Evolutionary conservation across 1,284 basidiomycete species (phyloP).

Genomic region (Pseudozyma sp.): DNA sequence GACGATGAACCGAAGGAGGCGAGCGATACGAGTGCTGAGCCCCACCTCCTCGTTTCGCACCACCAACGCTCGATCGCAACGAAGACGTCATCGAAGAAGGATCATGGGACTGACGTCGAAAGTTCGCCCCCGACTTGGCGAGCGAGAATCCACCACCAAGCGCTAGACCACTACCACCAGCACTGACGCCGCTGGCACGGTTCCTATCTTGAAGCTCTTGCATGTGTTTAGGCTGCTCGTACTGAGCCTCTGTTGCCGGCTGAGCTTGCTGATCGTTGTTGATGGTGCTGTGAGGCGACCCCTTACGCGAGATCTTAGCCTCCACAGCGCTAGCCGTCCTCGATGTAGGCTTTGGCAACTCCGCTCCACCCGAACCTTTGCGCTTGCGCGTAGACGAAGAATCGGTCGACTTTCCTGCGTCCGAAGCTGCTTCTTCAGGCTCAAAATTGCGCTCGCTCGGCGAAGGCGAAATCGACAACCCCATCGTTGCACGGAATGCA

Average conservation of each 20-base stretch:
- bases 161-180: conserved; percentile 30
- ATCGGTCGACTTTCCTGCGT: conserved; percentile 16
- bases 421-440: conserved; percentile 14
- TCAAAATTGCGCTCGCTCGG: conserved; percentile 23
- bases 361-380: conserved; percentile 22
- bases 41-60: background rate
- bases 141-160: conserved; percentile 50
- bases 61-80: conserved; percentile 15
- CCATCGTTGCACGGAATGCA: conserved; percentile 44
- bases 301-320: conserved; percentile 27
- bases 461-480: conserved; percentile 40
- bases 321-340: conserved; percentile 23
- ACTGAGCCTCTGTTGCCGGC: conserved; percentile 5
- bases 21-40: conserved; percentile 22
- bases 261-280: conserved; percentile 1
- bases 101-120: conserved; percentile 33
- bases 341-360: conserved; percentile 28
- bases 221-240: conserved; percentile 38
- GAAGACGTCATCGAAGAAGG: conserved; percentile 4
- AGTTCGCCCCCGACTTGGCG: conserved; percentile 44
- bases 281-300: conserved; percentile 6
- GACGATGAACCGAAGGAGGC: conserved; percentile 38
- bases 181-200: conserved; percentile 5
- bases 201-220: conserved; percentile 23
- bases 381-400: conserved; percentile 30